Evolutionary conservation across 257 asterid genomes (phyloP).

Genomic region (Primulina huaijiensis): DNA sequence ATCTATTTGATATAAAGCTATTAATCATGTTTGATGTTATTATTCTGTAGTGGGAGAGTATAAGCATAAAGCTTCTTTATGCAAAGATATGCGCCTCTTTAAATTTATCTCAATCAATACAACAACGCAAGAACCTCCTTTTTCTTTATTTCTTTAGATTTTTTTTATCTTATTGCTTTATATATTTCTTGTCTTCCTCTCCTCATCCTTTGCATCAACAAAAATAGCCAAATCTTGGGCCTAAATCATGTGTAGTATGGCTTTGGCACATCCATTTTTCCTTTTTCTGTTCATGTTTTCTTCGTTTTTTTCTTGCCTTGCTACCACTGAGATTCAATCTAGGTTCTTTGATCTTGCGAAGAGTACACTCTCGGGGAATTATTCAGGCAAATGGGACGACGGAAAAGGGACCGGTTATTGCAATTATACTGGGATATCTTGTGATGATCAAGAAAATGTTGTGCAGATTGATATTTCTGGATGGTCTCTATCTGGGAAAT

Average conservation of each 20-base stretch:
- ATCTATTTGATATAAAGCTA: slow-evolving; percentile 30
- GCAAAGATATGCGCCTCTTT: slow-evolving; percentile 44
- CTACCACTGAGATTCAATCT: slow-evolving; percentile 31
- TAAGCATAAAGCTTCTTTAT: slow-evolving; percentile 60
- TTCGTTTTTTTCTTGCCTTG: slow-evolving; percentile 21
- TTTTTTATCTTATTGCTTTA: slow-evolving; percentile 33
- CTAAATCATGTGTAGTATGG: slow-evolving; percentile 29
- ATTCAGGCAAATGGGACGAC: slow-evolving; percentile 49
- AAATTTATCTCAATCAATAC: slow-evolving; percentile 29
- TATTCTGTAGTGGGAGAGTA: slow-evolving; percentile 54
- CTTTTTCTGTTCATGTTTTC: slow-evolving; percentile 30
- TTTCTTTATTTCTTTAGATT: slow-evolving; percentile 27
- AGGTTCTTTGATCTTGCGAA: slow-evolving; percentile 49
- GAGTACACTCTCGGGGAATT: slow-evolving; percentile 41
- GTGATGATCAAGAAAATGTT: slow-evolving; percentile 48
- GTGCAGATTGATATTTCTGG: slow-evolving; percentile 53
- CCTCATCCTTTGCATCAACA: slow-evolving; percentile 32
- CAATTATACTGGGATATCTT: slow-evolving; percentile 53
- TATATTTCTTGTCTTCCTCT: slow-evolving; percentile 45
- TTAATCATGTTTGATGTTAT: slow-evolving; percentile 26
- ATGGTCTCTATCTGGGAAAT: slow-evolving; percentile 59
- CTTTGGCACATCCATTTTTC: slow-evolving; percentile 27
- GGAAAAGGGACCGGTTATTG: slow-evolving; percentile 33
- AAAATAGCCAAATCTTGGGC: slow-evolving; percentile 16
- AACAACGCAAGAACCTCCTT: slow-evolving; percentile 42